Evolutionary conservation across 192 early-diverging fungal genomes (phyloP).

Genomic region (Jimgerdemannia flammicorona): DNA sequence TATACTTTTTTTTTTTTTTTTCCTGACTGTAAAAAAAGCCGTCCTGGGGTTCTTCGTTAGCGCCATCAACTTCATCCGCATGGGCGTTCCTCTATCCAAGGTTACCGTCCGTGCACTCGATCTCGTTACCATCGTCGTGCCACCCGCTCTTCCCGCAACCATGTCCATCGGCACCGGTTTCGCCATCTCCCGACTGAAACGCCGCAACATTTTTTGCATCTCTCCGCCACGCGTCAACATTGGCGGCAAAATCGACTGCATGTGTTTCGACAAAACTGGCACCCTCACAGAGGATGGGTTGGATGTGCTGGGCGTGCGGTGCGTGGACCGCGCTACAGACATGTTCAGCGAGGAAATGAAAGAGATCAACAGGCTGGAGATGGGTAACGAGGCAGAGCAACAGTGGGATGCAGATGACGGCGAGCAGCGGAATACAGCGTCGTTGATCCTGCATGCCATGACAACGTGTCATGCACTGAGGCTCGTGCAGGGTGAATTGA

Average conservation of each 20-base stretch:
- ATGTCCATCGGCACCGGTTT: constrained; percentile 98
- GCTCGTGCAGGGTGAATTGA: constrained; percentile 79
- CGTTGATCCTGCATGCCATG: constrained; percentile 58
- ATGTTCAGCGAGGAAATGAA: constrained; percentile 45
- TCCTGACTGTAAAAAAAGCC: constrained; percentile 27
- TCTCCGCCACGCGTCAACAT: constrained; percentile 92
- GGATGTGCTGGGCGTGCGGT: constrained; percentile 89
- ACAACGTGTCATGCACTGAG: constrained; percentile 86
- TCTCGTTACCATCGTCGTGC: constrained; percentile 94
- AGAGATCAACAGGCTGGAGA: constrained; percentile 40
- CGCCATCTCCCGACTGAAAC: constrained; percentile 82
- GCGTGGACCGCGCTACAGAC: constrained; percentile 40
- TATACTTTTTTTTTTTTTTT: not conserved
- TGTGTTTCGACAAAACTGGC: constrained; percentile 99
- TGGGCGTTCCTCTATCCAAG: constrained; percentile 60
- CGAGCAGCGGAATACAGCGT: constrained; percentile 1
- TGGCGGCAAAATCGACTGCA: constrained; percentile 92
- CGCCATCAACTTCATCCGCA: constrained; percentile 82
- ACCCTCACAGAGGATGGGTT: constrained; percentile 96
- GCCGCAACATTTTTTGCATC: constrained; percentile 86
- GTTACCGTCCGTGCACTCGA: constrained; percentile 93
- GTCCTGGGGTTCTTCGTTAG: constrained; percentile 82
- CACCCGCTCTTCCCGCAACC: constrained; percentile 94
- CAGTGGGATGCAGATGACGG: constrained; percentile 3
- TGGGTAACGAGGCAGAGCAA: not conserved